Evolutionary conservation across 306 rosid genomes (phyloP), one percentile per base, ranked within the genome.

Genomic region (peach (Prunus persica)): DNA sequence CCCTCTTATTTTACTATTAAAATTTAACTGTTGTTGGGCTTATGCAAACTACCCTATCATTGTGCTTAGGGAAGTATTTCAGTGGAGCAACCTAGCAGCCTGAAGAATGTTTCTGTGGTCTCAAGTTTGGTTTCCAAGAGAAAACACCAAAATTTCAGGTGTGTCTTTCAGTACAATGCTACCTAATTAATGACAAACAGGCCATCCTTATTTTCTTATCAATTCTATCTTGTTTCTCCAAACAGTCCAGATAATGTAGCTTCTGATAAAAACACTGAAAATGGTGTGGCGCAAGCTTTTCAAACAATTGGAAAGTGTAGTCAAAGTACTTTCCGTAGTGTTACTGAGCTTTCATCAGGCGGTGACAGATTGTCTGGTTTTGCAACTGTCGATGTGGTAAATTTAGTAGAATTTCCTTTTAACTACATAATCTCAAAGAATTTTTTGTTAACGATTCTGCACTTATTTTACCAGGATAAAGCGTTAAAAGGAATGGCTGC

Each of bases 401-500:
- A 58, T 46, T 56, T 58, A 15, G 73, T 66, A 64, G 58, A 50
- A 45, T 73, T 73, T 55, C 51, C 51, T 54, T n/a, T 13, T 58
- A 41, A 49, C 20, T 52, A 64, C 32, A 73, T 65, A 11, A 58
- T 56, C 14, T 47, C 28, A 74, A 66, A 15, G 49, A 27, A n/a
- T 62, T 3, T 74, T 22, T 69, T 76, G 49, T 55, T 46, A 75
- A 69, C 71, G 22, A 19, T 22, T 80, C 43, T 27, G 9, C 65
- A 68, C 78, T 45, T 28, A 61, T 58, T 76, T 73, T 82, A 25
- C 20, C 69, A 96, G 98, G 96, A 89, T 77, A 95, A 90, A 88
- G 97, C 97, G 6, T 82, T 92, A 80, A 92, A 82, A 79, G 96
- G 96, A 84, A 83, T 95, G 50, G 91, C 85, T 74, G 84, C 90